phyloP scores from a whole-genome alignment of 352 stramenopile genomes.

The Pythium guiyangense region DNA sequence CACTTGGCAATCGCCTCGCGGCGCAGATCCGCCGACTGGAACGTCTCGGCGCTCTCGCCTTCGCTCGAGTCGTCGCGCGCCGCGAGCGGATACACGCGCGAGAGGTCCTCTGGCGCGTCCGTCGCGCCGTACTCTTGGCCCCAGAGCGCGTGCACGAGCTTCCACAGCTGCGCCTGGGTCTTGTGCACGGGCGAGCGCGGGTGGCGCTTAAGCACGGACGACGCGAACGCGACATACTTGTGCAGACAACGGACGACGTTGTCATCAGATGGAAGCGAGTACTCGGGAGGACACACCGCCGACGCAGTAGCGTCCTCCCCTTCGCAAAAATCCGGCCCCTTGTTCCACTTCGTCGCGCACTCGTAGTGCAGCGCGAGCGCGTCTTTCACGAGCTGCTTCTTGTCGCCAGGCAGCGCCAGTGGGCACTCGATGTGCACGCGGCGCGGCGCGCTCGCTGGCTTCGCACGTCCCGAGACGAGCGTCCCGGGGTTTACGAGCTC shows the following conservation, averaged over 20 bases:
- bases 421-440: conserved; percentile 54
- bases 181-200: conserved; percentile 15
- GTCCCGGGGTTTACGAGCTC: conserved; percentile 64
- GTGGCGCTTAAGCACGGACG: conserved; percentile 19
- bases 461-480: conserved; percentile 23
- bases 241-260: conserved; percentile 52
- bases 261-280: conserved; percentile 41
- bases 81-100: conserved; percentile 33
- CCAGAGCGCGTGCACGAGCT: conserved; percentile 68
- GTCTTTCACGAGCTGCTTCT: conserved; percentile 42
- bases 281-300: conserved; percentile 27
- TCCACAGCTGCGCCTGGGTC: conserved; percentile 46
- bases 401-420: conserved; percentile 25
- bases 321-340: conserved; percentile 19
- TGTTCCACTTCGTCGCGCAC: conserved; percentile 22
- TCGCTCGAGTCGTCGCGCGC: conserved; percentile 57
- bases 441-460: conserved; percentile 13
- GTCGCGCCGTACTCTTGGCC: conserved; percentile 60
- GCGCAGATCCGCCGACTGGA: conserved; percentile 63
- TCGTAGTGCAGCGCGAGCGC: conserved; percentile 56
- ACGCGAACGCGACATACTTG: conserved; percentile 49
- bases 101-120: conserved; percentile 16
- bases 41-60: conserved; percentile 58
- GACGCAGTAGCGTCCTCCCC: conserved; percentile 17
- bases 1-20: conserved; percentile 72